Conservation (phyloP, 441 rosid species). For the Croton setiger region DNA sequence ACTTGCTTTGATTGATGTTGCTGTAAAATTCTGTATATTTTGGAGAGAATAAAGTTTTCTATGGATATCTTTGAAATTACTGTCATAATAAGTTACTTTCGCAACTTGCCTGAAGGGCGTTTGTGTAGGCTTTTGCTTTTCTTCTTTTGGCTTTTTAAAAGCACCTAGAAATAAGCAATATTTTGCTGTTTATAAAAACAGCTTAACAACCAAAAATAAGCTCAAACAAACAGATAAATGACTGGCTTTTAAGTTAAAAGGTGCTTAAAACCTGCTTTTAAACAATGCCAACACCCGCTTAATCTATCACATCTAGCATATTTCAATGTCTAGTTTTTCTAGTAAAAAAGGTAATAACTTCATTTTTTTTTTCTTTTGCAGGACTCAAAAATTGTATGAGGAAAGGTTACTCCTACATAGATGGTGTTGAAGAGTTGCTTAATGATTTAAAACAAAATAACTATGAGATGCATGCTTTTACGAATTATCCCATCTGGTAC, state of each 20-base stretch:
- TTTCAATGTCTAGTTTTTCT: background rate
- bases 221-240: no score
- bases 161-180: no score
- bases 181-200: no score
- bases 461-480: conserved; percentile 90
- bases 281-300: no score
- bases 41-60: background rate
- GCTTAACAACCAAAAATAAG: no score
- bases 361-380: conserved; percentile 21
- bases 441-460: conserved; percentile 42
- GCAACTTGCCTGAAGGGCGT: no score
- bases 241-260: no score
- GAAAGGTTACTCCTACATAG: conserved; percentile 66
- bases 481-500: conserved; percentile 89
- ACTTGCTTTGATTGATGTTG: conserved; percentile 4
- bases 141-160: no score
- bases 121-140: no score
- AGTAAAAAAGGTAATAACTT: conserved; percentile 10
- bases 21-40: conserved; percentile 3
- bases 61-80: no score
- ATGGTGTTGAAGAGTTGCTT: conserved; percentile 75
- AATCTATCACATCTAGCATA: background rate
- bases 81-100: conserved; percentile 4
- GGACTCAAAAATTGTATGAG: conserved; percentile 75
- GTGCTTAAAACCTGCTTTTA: no score